A percentile compares a stretch with the other conserved stretches of the same genome.
Conservation (phyloP, 129 eudicot genomes). For the Chrysanthemum makinoi region DNA sequence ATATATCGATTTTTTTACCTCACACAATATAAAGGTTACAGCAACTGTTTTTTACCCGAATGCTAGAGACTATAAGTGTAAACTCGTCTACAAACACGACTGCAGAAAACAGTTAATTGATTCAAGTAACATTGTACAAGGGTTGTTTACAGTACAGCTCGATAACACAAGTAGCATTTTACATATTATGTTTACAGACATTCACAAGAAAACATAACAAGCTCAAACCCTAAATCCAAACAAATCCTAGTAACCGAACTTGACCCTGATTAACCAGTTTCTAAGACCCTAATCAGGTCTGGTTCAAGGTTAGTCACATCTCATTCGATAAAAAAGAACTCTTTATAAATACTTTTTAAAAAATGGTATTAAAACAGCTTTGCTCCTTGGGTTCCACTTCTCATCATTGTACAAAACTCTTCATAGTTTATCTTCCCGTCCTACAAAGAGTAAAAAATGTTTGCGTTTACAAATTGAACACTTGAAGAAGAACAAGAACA, state of each 20-base stretch:
- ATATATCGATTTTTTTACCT: no score
- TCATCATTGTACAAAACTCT: conserved; percentile 72
- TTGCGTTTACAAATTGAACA: conserved; percentile 3
- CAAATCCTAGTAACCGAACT: not conserved
- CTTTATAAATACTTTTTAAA: not conserved
- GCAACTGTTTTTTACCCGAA: no score
- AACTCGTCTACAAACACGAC: no score
- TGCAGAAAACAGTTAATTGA: not conserved
- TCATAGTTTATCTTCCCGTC: conserved; percentile 79
- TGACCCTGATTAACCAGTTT: not conserved
- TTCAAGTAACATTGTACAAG: not conserved
- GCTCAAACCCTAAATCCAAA: conserved; percentile 4
- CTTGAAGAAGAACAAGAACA: no score
- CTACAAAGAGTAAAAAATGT: conserved; percentile 28
- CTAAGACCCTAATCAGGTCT: not conserved
- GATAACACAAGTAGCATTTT: not conserved
- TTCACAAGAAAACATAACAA: conserved; percentile 12
- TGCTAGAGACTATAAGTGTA: no score
- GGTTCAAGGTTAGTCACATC: conserved; percentile 29
- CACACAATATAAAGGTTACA: no score
- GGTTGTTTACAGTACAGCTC: not conserved
- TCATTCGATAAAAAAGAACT: not conserved
- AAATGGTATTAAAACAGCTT: conserved; percentile 39
- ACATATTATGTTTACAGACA: conserved; percentile 15
- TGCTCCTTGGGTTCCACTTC: conserved; percentile 54